These are phyloP conservation scores for Colletotrichum brevisporum DNA, from an alignment of 2,329 filamentous ascomycete species.

Conservation along the genomic window DNA sequence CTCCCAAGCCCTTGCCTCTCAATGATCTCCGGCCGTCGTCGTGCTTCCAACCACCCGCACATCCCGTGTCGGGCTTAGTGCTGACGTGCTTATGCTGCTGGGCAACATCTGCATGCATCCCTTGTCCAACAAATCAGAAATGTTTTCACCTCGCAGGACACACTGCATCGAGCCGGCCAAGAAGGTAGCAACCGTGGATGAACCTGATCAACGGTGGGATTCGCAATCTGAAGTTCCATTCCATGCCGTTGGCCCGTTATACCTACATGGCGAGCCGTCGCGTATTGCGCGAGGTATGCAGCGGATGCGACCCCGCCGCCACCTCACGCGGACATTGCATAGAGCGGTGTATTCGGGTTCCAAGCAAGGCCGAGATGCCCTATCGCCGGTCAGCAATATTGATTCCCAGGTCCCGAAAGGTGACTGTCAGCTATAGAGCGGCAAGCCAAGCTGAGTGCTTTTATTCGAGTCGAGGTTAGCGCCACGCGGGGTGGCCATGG, in stretches of 20 bases:
- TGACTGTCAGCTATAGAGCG: neutral
- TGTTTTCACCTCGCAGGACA: neutral
- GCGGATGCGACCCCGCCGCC: conserved; percentile 20
- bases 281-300: conserved; percentile 26
- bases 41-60: conserved; percentile 14
- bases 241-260: neutral
- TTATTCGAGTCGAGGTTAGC: conserved; percentile 5
- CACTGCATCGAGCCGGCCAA: conserved; percentile 29
- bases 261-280: conserved; percentile 10
- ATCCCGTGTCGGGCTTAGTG: conserved; percentile 35
- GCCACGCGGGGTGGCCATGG: neutral
- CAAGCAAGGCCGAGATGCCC: neutral
- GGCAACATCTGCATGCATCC: conserved; percentile 25
- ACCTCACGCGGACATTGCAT: conserved; percentile 1
- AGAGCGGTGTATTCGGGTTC: conserved; percentile 7
- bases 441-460: conserved; percentile 1
- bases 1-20: neutral
- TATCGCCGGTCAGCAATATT: conserved; percentile 1
- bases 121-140: conserved; percentile 22
- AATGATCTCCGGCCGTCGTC: conserved; percentile 23
- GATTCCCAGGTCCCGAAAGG: neutral
- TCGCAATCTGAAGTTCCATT: neutral
- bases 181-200: neutral
- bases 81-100: conserved; percentile 35
- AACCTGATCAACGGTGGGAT: conserved; percentile 12